These are phyloP conservation scores for Hypholoma fasciculare DNA, from an alignment of 768 basidiomycete species.

Conservation along the genomic window DNA sequence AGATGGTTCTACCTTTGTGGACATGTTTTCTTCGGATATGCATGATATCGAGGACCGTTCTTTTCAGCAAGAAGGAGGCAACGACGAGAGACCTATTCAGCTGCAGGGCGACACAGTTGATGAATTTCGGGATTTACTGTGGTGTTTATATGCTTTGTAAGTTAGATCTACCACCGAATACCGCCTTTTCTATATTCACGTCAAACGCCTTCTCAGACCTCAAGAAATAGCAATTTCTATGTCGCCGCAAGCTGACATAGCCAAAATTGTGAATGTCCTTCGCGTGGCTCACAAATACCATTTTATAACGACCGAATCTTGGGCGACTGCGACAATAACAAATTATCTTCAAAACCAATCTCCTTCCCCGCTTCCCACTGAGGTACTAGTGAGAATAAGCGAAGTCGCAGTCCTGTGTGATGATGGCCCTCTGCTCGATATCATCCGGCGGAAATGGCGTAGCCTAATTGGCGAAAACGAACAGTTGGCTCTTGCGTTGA, in stretches of 20 bases:
- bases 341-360: background rate
- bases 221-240: slow-evolving; percentile 11
- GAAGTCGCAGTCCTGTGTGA: slow-evolving; percentile 54
- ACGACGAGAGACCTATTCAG: slow-evolving; percentile 50
- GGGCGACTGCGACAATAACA: slow-evolving; percentile 40
- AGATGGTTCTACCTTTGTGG: slow-evolving; percentile 36
- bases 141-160: slow-evolving; percentile 54
- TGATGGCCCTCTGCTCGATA: slow-evolving; percentile 41
- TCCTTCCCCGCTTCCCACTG: slow-evolving; percentile 22
- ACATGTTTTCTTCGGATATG: slow-evolving; percentile 39
- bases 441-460: slow-evolving; percentile 45
- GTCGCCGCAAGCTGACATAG: slow-evolving; percentile 32
- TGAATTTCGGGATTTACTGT: slow-evolving; percentile 51
- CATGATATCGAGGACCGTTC: background rate
- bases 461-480: slow-evolving; percentile 44
- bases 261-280: slow-evolving; percentile 45
- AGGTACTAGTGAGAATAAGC: slow-evolving; percentile 47
- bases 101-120: slow-evolving; percentile 50
- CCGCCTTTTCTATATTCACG: slow-evolving; percentile 8
- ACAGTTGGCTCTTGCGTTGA: slow-evolving; percentile 42
- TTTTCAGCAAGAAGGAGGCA: slow-evolving; percentile 41
- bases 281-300: slow-evolving; percentile 60
- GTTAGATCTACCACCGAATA: slow-evolving; percentile 17
- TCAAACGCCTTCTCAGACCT: slow-evolving; percentile 2
- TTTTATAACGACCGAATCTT: slow-evolving; percentile 48